A percentile compares a stretch with the other conserved stretches of the same genome.
These are phyloP conservation scores for Sporisorium exsertum DNA, from an alignment of 1,284 basidiomycete species.

Conservation along the genomic window DNA sequence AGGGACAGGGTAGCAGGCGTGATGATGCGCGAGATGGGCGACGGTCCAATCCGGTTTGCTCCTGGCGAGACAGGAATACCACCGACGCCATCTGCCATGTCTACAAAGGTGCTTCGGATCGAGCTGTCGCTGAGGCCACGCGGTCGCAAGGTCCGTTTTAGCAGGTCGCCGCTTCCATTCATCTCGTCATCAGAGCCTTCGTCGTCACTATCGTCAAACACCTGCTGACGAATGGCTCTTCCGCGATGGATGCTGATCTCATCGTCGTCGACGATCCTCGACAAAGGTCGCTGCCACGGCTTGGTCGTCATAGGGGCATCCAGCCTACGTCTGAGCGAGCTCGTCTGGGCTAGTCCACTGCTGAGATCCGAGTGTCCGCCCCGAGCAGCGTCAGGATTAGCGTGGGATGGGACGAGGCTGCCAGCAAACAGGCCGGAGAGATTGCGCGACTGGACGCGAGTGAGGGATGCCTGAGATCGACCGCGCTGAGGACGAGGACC, in stretches of 20 bases:
- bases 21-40: conserved; percentile 58
- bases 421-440: conserved; percentile 57
- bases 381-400: conserved; percentile 11
- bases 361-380: conserved; percentile 2
- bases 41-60: conserved; percentile 25
- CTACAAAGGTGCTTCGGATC: conserved; percentile 62
- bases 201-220: conserved; percentile 43
- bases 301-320: conserved; percentile 10
- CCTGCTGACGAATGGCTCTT: conserved; percentile 39
- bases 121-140: conserved; percentile 66
- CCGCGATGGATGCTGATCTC: conserved; percentile 59
- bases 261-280: conserved; percentile 62
- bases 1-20: conserved; percentile 61
- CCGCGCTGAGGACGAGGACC: conserved; percentile 46
- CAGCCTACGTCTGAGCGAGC: conserved; percentile 10
- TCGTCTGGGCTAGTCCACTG: conserved; percentile 13
- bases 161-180: conserved; percentile 26
- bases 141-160: conserved; percentile 47
- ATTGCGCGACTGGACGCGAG: conserved; percentile 52
- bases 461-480: conserved; percentile 42
- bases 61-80: conserved; percentile 21
- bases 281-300: conserved; percentile 37
- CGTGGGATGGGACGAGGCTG: conserved; percentile 19
- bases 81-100: conserved; percentile 36
- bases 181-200: conserved; percentile 40